Evolutionary conservation across 75 land plant genomes (phyloP).

Genomic region (Ceratopteris richardii): DNA sequence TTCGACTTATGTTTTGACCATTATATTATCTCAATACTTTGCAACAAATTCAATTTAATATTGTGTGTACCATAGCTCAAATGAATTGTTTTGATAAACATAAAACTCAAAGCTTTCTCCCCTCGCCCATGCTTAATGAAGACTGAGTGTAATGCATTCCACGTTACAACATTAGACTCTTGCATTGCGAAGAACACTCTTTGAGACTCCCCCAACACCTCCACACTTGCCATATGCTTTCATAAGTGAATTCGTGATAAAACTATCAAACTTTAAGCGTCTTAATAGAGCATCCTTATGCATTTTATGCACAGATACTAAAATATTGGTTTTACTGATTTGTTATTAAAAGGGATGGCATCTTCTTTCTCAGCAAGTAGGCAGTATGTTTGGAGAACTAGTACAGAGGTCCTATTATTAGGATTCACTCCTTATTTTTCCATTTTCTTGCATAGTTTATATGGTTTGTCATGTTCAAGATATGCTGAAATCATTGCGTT

Average conservation of each 20-base stretch:
- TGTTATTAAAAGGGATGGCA: too few relatives aligned
- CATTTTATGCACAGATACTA: too few relatives aligned
- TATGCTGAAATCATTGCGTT: background rate
- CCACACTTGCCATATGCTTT: conserved; percentile 8
- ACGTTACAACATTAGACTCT: conserved; percentile 8
- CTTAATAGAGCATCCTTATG: too few relatives aligned
- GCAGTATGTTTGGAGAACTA: background rate
- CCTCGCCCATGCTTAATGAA: conserved; percentile 2
- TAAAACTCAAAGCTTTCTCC: conserved; percentile 6
- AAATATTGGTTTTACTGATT: too few relatives aligned
- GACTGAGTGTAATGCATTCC: conserved; percentile 4
- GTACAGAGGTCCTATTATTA: background rate
- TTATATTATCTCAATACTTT: too few relatives aligned
- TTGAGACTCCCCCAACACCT: conserved; percentile 6
- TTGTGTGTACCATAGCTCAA: too few relatives aligned
- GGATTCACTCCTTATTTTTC: background rate
- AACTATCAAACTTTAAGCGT: too few relatives aligned
- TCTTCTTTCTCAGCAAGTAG: too few relatives aligned
- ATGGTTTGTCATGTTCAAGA: background rate
- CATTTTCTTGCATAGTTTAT: background rate
- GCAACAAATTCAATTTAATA: too few relatives aligned
- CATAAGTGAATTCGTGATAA: too few relatives aligned
- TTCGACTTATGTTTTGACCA: too few relatives aligned
- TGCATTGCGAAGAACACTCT: conserved; percentile 3
- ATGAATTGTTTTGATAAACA: too few relatives aligned